These are phyloP conservation scores for Mycena pura DNA, from an alignment of 768 basidiomycete species.

Conservation along the genomic window DNA sequence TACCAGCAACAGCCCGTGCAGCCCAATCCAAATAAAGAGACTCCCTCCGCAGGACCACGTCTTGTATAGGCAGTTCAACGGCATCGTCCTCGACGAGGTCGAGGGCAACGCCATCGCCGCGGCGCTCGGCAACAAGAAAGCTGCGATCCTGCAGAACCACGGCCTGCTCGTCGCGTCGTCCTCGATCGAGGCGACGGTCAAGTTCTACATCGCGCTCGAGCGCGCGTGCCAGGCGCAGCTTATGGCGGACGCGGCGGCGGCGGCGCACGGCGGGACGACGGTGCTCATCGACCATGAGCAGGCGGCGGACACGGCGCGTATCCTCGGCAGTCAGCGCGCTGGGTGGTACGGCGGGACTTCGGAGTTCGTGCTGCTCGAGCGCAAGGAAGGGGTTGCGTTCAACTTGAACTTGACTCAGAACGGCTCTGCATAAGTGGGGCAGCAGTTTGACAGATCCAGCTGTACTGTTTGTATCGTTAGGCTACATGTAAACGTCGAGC, in stretches of 20 bases:
- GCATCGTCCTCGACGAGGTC: conserved; percentile 53
- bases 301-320: conserved; percentile 32
- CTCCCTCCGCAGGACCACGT: conserved; percentile 43
- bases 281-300: conserved; percentile 35
- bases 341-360: conserved; percentile 48
- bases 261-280: conserved; percentile 30
- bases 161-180: conserved; percentile 47
- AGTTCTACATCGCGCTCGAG: conserved; percentile 51
- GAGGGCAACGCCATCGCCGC: conserved; percentile 54
- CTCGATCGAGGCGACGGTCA: conserved; percentile 51
- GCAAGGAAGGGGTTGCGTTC: conserved; percentile 39
- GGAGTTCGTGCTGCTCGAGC: conserved; percentile 46
- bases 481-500: too few species aligned
- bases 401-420: too few species aligned
- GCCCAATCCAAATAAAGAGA: too few species aligned
- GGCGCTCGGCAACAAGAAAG: conserved; percentile 48
- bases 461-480: too few species aligned
- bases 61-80: conserved; percentile 53
- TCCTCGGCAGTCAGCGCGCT: conserved; percentile 33
- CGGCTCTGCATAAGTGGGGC: too few species aligned
- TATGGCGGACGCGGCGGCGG: conserved; percentile 50
- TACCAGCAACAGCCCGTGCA: too few species aligned
- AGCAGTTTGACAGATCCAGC: too few species aligned
- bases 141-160: conserved; percentile 52
- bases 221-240: conserved; percentile 55